Conservation (phyloP, 2,329 filamentous ascomycete species). For the Rhinocladiella similis region DNA sequence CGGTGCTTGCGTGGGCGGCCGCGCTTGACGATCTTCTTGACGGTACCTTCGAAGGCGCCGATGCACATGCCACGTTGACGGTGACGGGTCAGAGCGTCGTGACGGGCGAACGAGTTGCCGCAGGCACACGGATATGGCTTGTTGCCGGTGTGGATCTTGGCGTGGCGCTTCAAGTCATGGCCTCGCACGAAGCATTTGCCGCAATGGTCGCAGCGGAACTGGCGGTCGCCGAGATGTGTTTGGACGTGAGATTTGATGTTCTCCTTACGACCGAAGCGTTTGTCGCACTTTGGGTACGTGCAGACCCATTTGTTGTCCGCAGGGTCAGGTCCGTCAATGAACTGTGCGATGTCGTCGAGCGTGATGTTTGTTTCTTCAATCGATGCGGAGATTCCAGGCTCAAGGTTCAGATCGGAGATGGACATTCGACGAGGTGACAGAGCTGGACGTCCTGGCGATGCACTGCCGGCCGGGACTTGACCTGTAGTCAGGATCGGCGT, state of each 20-base stretch:
- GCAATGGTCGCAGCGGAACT: slow-evolving; percentile 91
- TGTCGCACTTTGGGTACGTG: slow-evolving; percentile 74
- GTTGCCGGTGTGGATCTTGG: slow-evolving; percentile 94
- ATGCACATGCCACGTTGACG: slow-evolving; percentile 95
- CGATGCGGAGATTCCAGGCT: slow-evolving; percentile 60
- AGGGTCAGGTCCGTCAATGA: slow-evolving; percentile 70
- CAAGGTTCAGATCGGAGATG: slow-evolving; percentile 51
- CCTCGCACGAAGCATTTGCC: slow-evolving; percentile 95
- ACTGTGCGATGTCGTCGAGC: slow-evolving; percentile 76
- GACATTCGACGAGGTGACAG: slow-evolving; percentile 46
- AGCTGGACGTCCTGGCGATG: slow-evolving; percentile 37
- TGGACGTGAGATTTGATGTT: slow-evolving; percentile 99
- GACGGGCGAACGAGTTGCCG: slow-evolving; percentile 89
- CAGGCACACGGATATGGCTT: slow-evolving; percentile 95
- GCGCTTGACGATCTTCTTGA: slow-evolving; percentile 67
- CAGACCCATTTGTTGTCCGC: slow-evolving; percentile 79
- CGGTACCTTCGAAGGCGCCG: slow-evolving; percentile 82
- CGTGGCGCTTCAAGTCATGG: slow-evolving; percentile 94
- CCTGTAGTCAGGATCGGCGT: slow-evolving; percentile 26
- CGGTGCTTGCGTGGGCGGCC: slow-evolving; percentile 64
- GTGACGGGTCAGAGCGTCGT: slow-evolving; percentile 92
- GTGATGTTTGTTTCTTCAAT: slow-evolving; percentile 80
- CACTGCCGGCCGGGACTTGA: slow-evolving; percentile 21
- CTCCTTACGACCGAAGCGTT: slow-evolving; percentile 93
- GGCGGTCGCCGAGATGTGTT: slow-evolving; percentile 93